Base-by-base conservation (phyloP, 805 yeast genomes). In the Kazachstania kunashirensis region DNA sequence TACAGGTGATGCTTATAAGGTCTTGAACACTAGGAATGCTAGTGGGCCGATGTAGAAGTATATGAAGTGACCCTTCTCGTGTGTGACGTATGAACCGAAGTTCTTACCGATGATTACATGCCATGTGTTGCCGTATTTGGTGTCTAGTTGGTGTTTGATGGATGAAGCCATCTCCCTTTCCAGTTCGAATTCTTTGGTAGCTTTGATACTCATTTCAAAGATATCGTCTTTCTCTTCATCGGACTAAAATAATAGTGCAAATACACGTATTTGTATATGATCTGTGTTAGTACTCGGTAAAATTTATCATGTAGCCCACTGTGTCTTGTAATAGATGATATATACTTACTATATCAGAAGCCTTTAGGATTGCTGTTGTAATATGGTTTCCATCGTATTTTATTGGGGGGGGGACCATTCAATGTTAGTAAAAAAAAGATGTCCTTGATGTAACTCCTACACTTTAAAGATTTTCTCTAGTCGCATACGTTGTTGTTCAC, bases 91-190 rank as follows among this genome's bases (percentile, higher is more conserved):
- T 33, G 81, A 72, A 3, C 92, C 89, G 58, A 82, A 83, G 48
- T 77, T 77, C 55, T 74, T 78, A 9, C 92, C 94, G 36, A 80
- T 86, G 34, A 83, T 70, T 2, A 79, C 84, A 54, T 83, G 89
- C 94, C 92, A 83, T 27, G 84, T 73, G 20, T 76, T 70, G 0
- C 88, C 89, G 41, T 67, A 72, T 31, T 66, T 57, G 32, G 69
- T 67, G 53, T 82, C 92, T 57, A 81, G 57, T 34, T 67, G 66
- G 47, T 78, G 77, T 62, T 82, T 83, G 42, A 81, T 58, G 37
- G 60, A 64, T 0, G 77, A 68, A 12, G 92, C 88, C 25, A 80
- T 63, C 37, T 81, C 89, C 17, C 61, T 42, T 34, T 58, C 64
- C 31, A 57, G 12, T 6, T 26, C 39, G 23, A 43, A 45, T 7